These are phyloP conservation scores for Zea mays DNA, from an alignment of 176 grass and related monocot species.

Conservation along the genomic window Zm-B73-REFERENCE-NAM-5.0 NC_050100.1:89431501-89432000, in stretches of 20 bases:
- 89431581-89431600: no score
- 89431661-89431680: conserved; percentile 24
- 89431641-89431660: not conserved
- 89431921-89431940: not conserved
- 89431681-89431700: conserved; percentile 41
- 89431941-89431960: not conserved
- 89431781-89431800: not conserved
- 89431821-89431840: no score
- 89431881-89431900: not conserved
- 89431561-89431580: no score
- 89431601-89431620: no score
- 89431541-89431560: no score
- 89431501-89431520: no score
- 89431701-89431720: conserved; percentile 69
- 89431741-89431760: conserved; percentile 47
- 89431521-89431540: no score
- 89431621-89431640: not conserved
- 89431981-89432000: not conserved
- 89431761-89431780: conserved; percentile 16
- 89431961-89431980: not conserved
- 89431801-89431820: conserved; percentile 24
- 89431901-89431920: not conserved
- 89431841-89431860: no score
- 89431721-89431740: conserved; percentile 83
- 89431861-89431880: no score